Base-by-base conservation (phyloP, 2,329 filamentous ascomycete species). In the Colletotrichum tanaceti region DNA sequence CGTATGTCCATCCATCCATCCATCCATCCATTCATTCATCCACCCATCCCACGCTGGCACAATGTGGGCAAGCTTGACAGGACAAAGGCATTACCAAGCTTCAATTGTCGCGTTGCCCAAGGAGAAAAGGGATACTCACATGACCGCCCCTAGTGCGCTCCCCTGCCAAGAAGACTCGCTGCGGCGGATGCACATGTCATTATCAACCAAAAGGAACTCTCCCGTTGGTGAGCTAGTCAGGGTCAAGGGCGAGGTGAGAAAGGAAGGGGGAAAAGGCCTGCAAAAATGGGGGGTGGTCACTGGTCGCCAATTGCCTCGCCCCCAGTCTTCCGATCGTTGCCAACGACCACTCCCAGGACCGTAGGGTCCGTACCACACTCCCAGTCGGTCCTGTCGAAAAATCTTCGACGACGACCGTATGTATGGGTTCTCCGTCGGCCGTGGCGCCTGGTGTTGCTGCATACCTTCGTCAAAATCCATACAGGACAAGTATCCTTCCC, bases 191-290 rank as follows among this genome's bases (percentile, higher is more conserved):
- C 55, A 52, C 44, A 49, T 62, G 41, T 55, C n/a, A n/a, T n/a
- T n/a, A n/a, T n/a, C 44, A 53, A 46, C 52, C 63, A 70, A 68
- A 58, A 52, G 67, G 58, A 58, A 61, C 24, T 50, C 41, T 52
- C 63, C 63, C 66, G 58, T 18, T 11, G 11, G 20, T 44, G n/a
- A 52, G 35, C 66, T 70, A 63, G 67, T 58, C 52, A 57, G 67
- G 66, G 57, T 62, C 44, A 61, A 50, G 62, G 65, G 32, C 65
- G 59, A 57, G 43, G 22, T 13, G 58, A 5, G 44, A 63, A 7
- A 38, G 18, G 24, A 53, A 41, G 11, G n/a, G 49, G 54, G 24
- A 24, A 32, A 54, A 46, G 13, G 38, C n/a, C 46, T 49, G 44
- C 58, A 49, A 67, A 67, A 32, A 32, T n/a, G 46, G 53, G 28